Base-by-base conservation (phyloP, 768 basidiomycete genomes). In the Punctularia strigosozonata region DNA sequence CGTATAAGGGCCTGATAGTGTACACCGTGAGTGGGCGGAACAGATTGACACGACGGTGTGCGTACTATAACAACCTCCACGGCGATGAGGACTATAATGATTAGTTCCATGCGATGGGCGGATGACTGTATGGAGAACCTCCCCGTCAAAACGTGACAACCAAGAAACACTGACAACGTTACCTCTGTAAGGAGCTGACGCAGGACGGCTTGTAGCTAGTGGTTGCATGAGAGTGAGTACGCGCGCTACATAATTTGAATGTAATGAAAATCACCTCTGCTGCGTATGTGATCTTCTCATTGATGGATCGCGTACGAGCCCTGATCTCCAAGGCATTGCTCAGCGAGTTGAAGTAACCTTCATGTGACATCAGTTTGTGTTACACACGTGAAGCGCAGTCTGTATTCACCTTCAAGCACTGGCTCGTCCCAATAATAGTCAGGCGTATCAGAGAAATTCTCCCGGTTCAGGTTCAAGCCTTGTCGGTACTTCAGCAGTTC, bases 351-450 rank as follows among this genome's bases (percentile, higher is more conserved):
- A 97, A 97, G 53, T 83, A 79, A 14, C 69, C 81, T 88, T 26
- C 14, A 18, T 19, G n/a, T 28, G 25, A 8, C 21, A 22, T 25
- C n/a, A n/a, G n/a, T n/a, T n/a, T n/a, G n/a, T n/a, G n/a, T n/a
- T n/a, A n/a, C n/a, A n/a, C n/a, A n/a, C n/a, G 25, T 19, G 31
- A n/a, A 43, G 35, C 7, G 12, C 18, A 15, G 15, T 31, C 14
- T 4, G 43, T 74, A 24, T 44, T n/a, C n/a, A 79, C 86, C 68
- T 64, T 97, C 92, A 4, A 97, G 68, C 44, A 80, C 84, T 1
- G 91, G 88, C 53, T 95, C 88, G 14, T 82, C 71, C 92, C 94
- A 98, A 55, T 95, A 91, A 47, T 97, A 81, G 57, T 95, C 85
- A 0, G 86, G 88, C 1, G 80, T 77, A 50, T 92, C 90, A 34